Conservation (phyloP, 441 rosid genomes). For the Pelargonium myrrhifolium region DNA sequence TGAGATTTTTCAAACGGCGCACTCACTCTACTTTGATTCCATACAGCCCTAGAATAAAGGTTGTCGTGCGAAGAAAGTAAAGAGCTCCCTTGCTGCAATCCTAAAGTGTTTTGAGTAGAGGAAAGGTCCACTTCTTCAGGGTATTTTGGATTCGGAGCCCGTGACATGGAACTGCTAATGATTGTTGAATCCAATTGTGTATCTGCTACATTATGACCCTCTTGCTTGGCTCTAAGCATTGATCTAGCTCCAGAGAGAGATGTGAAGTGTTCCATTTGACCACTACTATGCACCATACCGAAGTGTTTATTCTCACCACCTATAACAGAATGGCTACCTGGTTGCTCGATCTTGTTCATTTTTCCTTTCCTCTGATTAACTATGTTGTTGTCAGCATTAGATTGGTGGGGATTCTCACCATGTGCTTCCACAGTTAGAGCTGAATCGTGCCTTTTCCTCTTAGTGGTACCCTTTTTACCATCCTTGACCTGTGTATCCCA, state of each 20-base stretch:
- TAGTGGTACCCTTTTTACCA: constrained; percentile 44
- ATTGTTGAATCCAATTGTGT: constrained; percentile 23
- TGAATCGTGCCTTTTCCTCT: constrained; percentile 80
- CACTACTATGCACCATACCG: constrained; percentile 27
- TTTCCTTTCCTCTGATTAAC: constrained; percentile 54
- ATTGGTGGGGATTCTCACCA: constrained; percentile 45
- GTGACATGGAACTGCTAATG: constrained; percentile 18
- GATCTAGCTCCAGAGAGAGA: constrained; percentile 26
- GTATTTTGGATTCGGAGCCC: constrained; percentile 24
- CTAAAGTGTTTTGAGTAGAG: constrained; percentile 27
- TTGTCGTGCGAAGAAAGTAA: constrained; percentile 30
- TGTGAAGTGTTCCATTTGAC: constrained; percentile 36
- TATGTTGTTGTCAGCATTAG: constrained; percentile 32
- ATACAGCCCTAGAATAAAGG: constrained; percentile 33
- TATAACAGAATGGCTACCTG: constrained; percentile 40
- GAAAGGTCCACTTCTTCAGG: constrained; percentile 39
- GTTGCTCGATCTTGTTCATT: constrained; percentile 51
- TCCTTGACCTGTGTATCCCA: constrained; percentile 39
- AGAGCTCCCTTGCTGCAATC: constrained; percentile 35
- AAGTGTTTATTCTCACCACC: constrained; percentile 37
- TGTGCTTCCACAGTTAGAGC: constrained; percentile 43
- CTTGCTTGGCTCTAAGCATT: constrained; percentile 26
- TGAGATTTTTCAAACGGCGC: constrained; percentile 43
- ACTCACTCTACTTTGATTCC: constrained; percentile 46
- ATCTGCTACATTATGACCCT: constrained; percentile 26